Evolutionary conservation across 129 eudicot species (phyloP).

Genomic region (Logfia minima): DNA sequence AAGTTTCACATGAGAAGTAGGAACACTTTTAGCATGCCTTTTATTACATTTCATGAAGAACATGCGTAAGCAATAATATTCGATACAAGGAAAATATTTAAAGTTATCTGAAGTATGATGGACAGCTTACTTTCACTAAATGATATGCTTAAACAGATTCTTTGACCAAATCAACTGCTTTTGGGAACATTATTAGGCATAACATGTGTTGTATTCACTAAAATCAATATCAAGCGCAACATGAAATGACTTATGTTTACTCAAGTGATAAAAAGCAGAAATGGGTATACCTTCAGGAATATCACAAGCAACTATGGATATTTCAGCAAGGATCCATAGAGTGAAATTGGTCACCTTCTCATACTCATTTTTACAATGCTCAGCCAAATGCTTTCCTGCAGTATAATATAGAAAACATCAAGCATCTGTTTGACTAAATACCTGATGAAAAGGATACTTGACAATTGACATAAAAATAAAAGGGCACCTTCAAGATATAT

Average conservation of each 20-base stretch:
- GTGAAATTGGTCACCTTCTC: conserved; percentile 77
- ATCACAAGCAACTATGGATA: conserved; percentile 96
- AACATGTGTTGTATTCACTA: conserved; percentile 5
- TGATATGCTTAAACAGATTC: conserved; percentile 3
- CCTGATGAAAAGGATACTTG: not conserved
- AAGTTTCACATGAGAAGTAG: not conserved
- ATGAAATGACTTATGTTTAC: conserved; percentile 13
- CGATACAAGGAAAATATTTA: not conserved
- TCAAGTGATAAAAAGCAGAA: not conserved
- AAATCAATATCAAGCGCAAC: conserved; percentile 18
- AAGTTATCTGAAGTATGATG: conserved; percentile 4
- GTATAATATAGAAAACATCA: conserved; percentile 17
- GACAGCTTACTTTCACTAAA: not conserved
- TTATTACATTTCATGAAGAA: conserved; percentile 2
- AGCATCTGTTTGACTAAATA: not conserved
- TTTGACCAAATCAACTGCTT: conserved; percentile 8
- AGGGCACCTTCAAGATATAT: not conserved
- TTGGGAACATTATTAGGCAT: conserved; percentile 16
- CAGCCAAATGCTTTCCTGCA: conserved; percentile 97
- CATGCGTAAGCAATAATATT: conserved; percentile 11
- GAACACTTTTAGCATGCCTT: not conserved
- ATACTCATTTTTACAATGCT: conserved; percentile 87
- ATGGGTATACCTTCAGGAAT: conserved; percentile 83
- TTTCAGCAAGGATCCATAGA: conserved; percentile 92
- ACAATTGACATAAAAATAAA: not conserved